Evolutionary conservation across 2,329 filamentous ascomycete species (phyloP).

Genomic region (Aspergillus carbonarius): DNA sequence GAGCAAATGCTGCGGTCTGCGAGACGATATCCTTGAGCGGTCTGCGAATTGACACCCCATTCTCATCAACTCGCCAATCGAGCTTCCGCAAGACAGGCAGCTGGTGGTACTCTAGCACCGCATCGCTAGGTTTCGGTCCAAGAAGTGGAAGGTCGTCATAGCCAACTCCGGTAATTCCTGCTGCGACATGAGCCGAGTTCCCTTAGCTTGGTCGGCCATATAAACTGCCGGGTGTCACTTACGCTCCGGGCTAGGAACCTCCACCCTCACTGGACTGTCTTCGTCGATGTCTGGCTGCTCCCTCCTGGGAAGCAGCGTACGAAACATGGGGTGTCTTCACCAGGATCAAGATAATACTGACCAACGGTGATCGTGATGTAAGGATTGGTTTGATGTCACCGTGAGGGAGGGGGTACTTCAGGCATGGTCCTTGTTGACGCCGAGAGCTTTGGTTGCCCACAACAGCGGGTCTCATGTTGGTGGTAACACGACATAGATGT

Average conservation of each 20-base stretch:
- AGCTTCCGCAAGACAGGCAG: not conserved
- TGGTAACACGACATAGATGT: too few species aligned
- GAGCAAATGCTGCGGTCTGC: conserved; percentile 3
- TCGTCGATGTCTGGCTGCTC: not conserved
- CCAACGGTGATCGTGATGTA: too few species aligned
- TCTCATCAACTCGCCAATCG: not conserved
- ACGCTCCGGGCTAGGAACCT: not conserved
- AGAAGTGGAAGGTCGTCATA: not conserved
- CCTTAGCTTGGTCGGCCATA: too few species aligned
- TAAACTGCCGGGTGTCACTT: not conserved
- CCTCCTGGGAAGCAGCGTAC: not conserved
- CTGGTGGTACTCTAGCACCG: not conserved
- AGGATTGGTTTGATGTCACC: too few species aligned
- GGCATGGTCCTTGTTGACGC: too few species aligned
- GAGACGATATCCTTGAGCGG: not conserved
- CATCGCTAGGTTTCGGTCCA: not conserved
- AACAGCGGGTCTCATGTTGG: too few species aligned
- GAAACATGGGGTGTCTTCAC: not conserved
- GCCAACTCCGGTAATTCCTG: not conserved
- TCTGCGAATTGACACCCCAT: not conserved
- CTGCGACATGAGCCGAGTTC: not conserved
- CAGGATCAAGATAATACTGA: too few species aligned
- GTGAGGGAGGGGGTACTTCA: too few species aligned
- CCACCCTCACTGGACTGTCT: not conserved
- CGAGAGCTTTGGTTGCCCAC: too few species aligned